Percentiles rank a stretch among this genome's conserved stretches.
Conservation (phyloP, 208 protist genomes). For the Acanthamoeba royreba region DNA sequence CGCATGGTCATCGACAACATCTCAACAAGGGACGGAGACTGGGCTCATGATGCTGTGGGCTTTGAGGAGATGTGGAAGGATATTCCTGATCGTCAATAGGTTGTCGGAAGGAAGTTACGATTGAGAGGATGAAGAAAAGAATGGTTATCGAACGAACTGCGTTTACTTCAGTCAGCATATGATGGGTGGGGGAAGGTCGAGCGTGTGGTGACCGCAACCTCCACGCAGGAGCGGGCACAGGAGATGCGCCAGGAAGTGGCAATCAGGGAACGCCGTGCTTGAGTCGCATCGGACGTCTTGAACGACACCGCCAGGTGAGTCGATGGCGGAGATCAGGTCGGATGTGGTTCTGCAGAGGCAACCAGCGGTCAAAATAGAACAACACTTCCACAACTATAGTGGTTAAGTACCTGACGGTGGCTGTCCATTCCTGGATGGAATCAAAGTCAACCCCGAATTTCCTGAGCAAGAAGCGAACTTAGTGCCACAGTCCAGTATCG, state of each 20-base stretch:
- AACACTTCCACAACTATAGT: no score
- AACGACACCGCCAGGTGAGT: background rate
- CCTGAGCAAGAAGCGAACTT: background rate
- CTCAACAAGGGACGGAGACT: background rate
- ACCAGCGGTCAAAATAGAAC: no score
- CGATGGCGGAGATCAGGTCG: slow-evolving; percentile 37
- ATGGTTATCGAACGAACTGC: no score
- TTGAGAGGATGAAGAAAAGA: no score
- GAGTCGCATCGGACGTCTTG: slow-evolving; percentile 19
- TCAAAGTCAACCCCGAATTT: slow-evolving; percentile 21
- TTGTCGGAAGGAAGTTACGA: no score
- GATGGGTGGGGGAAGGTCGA: background rate
- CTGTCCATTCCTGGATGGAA: slow-evolving; percentile 8
- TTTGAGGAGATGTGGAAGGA: background rate
- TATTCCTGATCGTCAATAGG: background rate
- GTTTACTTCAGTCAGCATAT: no score
- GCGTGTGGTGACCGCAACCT: slow-evolving; percentile 25
- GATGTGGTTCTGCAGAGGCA: background rate
- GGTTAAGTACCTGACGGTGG: background rate
- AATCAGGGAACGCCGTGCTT: background rate
- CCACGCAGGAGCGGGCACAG: slow-evolving; percentile 14
- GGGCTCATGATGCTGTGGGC: background rate
- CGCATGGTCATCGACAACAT: background rate
- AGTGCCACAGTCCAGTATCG: no score
- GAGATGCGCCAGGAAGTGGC: slow-evolving; percentile 32